phyloP scores from a whole-genome alignment of 495 filamentous ascomycete genomes.

The Lophium mytilinum region DNA sequence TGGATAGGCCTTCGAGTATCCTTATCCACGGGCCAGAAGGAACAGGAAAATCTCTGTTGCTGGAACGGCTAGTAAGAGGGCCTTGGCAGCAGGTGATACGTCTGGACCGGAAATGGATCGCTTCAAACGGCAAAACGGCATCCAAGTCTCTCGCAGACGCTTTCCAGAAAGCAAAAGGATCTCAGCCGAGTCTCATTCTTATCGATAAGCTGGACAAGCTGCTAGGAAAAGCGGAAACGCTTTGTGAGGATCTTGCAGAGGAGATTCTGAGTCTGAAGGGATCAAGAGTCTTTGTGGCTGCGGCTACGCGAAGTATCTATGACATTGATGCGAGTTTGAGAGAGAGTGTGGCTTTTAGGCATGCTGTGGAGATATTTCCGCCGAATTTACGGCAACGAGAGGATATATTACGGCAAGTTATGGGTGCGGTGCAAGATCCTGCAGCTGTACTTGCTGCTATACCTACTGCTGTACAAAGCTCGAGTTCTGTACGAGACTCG shows the following conservation, averaged over 20 bases:
- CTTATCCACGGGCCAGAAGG: conserved; percentile 77
- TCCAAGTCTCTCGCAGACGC: conserved; percentile 44
- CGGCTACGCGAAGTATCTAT: conserved; percentile 61
- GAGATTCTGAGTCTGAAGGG: conserved; percentile 37
- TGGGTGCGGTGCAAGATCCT: not conserved
- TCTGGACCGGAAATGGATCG: conserved; percentile 49
- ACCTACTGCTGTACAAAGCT: no score
- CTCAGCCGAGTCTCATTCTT: conserved; percentile 72
- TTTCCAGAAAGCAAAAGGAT: conserved; percentile 62
- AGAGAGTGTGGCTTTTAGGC: conserved; percentile 7
- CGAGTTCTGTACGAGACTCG: no score
- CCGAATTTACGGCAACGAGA: conserved; percentile 45
- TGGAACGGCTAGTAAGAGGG: conserved; percentile 56
- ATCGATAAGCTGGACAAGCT: conserved; percentile 75
- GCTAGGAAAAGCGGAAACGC: conserved; percentile 48
- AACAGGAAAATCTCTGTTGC: conserved; percentile 69
- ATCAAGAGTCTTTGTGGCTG: conserved; percentile 56
- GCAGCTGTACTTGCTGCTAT: no score
- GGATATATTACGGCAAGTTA: conserved; percentile 53
- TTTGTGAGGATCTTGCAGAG: conserved; percentile 34
- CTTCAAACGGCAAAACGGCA: conserved; percentile 33
- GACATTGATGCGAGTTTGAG: conserved; percentile 63
- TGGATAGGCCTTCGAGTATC: conserved; percentile 33
- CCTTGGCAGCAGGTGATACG: conserved; percentile 61
- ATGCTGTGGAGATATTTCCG: conserved; percentile 70